Evolutionary conservation across 2,329 filamentous ascomycete genomes (phyloP).

Genomic region (Pseudopyrenochaeta lycopersici): DNA sequence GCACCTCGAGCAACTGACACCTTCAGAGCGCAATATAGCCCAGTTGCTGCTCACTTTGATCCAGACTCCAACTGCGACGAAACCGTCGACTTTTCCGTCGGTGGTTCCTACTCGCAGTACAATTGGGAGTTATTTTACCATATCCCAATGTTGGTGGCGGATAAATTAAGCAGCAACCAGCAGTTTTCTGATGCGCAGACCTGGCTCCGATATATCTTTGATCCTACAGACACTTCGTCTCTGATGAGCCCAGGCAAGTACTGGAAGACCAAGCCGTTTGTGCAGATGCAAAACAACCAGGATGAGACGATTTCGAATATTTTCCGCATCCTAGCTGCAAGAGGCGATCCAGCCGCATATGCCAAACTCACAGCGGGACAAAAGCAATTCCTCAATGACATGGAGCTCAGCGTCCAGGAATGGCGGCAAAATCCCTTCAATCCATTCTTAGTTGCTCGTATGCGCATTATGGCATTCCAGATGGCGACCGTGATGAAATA

Average conservation of each 20-base stretch:
- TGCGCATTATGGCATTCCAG: slow-evolving; percentile 40
- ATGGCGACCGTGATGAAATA: slow-evolving; percentile 46
- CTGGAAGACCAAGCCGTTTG: not conserved
- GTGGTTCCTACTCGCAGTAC: not conserved
- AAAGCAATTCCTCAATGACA: no score
- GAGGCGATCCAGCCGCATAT: not conserved
- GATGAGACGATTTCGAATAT: no score
- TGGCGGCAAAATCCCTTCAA: slow-evolving; percentile 33
- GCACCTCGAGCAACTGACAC: no score
- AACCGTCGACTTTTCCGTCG: no score
- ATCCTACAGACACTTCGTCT: not conserved
- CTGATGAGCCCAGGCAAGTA: no score
- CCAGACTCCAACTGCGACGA: no score
- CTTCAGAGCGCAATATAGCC: no score
- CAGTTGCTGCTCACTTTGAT: no score
- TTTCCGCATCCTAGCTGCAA: not conserved
- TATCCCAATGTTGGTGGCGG: not conserved
- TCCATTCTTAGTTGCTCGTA: slow-evolving; percentile 32
- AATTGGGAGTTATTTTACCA: not conserved
- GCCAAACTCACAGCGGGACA: no score
- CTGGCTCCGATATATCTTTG: not conserved
- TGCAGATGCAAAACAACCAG: not conserved
- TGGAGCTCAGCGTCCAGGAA: slow-evolving; percentile 1
- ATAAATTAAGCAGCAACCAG: not conserved
- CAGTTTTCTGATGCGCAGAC: not conserved